Percentiles rank a stretch among this genome's conserved stretches.
Evolutionary conservation across 257 asterid genomes (phyloP).

Genomic region (Craterostigma plantagineum): DNA sequence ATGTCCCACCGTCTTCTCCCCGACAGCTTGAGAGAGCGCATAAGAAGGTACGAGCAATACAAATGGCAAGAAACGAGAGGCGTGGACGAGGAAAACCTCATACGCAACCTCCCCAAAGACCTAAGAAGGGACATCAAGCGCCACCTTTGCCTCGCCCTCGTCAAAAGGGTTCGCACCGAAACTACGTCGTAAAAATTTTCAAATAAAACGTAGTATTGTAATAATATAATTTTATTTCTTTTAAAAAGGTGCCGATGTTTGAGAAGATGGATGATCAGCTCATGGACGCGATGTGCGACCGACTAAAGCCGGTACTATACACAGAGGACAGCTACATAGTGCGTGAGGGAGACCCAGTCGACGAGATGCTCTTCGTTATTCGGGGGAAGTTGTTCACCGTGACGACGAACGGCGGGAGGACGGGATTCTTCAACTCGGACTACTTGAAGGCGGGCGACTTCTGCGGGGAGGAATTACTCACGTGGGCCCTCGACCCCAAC

Average conservation of each 20-base stretch:
- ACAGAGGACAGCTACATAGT: constrained; percentile 73
- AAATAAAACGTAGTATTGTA: too few relatives aligned
- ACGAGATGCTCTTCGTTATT: constrained; percentile 82
- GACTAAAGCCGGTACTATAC: constrained; percentile 72
- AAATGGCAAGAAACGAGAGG: constrained; percentile 98
- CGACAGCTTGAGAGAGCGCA: constrained; percentile 60
- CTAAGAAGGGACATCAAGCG: constrained; percentile 93
- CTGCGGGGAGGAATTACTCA: constrained; percentile 95
- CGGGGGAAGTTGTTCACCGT: constrained; percentile 62
- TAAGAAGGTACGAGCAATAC: constrained; percentile 83
- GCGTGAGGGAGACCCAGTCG: constrained; percentile 94
- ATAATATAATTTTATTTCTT: neutral
- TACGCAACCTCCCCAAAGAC: constrained; percentile 81
- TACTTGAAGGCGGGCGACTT: constrained; percentile 77
- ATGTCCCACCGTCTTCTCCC: constrained; percentile 96
- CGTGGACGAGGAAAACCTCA: constrained; percentile 81
- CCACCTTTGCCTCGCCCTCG: constrained; percentile 81
- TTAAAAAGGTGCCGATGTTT: constrained; percentile 73
- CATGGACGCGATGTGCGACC: constrained; percentile 80
- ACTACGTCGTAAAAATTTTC: too few relatives aligned
- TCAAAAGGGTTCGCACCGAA: constrained; percentile 75
- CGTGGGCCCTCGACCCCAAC: constrained; percentile 93
- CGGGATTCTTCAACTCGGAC: constrained; percentile 75
- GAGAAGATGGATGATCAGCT: constrained; percentile 95
- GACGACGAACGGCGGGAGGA: constrained; percentile 89